Evolutionary conservation across 2,329 filamentous ascomycete genomes (phyloP).

Genomic region (Aspergillus sp.): DNA sequence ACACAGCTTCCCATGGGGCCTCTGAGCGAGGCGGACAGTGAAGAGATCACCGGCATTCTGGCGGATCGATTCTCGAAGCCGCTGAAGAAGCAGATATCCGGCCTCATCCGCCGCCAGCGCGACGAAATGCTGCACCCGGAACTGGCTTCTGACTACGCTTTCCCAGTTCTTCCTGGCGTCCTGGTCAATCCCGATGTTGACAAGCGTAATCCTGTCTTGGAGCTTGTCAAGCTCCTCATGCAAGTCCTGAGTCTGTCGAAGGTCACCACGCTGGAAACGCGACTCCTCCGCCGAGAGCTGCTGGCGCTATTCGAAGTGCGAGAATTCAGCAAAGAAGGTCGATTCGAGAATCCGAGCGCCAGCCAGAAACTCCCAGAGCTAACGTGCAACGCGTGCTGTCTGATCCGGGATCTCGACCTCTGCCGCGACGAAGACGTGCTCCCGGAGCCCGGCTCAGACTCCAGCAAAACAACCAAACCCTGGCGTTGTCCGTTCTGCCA

Average conservation of each 20-base stretch:
- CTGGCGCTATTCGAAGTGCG: constrained; percentile 85
- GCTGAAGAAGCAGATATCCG: constrained; percentile 75
- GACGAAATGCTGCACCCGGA: constrained; percentile 84
- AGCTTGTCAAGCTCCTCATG: constrained; percentile 87
- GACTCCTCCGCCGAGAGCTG: constrained; percentile 79
- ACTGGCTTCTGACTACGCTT: constrained; percentile 74
- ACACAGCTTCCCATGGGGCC: constrained; percentile 54
- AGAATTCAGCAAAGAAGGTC: constrained; percentile 82
- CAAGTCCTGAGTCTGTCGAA: constrained; percentile 87
- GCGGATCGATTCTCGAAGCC: constrained; percentile 80
- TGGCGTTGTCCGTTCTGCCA: constrained; percentile 75
- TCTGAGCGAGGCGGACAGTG: constrained; percentile 50
- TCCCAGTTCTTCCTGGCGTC: constrained; percentile 60
- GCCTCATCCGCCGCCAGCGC: constrained; percentile 75
- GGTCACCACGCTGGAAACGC: constrained; percentile 78
- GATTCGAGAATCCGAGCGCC: constrained; percentile 76
- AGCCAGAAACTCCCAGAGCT: constrained; percentile 64
- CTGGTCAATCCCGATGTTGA: constrained; percentile 45
- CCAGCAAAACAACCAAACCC: constrained; percentile 31
- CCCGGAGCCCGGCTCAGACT: constrained; percentile 37
- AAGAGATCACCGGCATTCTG: constrained; percentile 56
- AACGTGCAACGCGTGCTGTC: constrained; percentile 83
- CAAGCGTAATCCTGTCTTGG: constrained; percentile 64
- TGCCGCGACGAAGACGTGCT: constrained; percentile 81
- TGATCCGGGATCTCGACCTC: constrained; percentile 79